Conservation (phyloP, 768 basidiomycete species). For the Dendrothele bispora region DNA sequence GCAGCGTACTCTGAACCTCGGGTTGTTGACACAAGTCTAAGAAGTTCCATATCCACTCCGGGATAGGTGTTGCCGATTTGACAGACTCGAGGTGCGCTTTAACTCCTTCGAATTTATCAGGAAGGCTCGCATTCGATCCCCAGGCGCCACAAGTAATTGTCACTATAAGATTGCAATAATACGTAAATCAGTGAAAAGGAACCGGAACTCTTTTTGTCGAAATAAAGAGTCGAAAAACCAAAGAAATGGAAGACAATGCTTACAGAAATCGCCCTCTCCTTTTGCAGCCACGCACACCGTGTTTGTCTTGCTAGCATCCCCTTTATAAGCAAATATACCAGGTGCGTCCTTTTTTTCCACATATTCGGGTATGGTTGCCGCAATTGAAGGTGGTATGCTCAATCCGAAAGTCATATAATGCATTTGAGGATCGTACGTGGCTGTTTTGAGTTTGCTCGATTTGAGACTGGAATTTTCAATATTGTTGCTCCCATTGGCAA, state of each 20-base stretch:
- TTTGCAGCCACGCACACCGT: not conserved
- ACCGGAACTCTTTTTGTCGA: no score
- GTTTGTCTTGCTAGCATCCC: slow-evolving; percentile 7
- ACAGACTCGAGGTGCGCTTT: slow-evolving; percentile 1
- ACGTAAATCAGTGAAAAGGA: no score
- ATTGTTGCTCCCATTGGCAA: not conserved
- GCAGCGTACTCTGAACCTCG: not conserved
- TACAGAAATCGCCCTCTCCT: slow-evolving; percentile 3
- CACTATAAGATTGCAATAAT: not conserved
- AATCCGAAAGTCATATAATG: slow-evolving; percentile 14
- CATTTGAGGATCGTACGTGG: slow-evolving; percentile 19
- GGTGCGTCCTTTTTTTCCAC: slow-evolving; percentile 7
- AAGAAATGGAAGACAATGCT: not conserved
- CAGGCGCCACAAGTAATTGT: slow-evolving; percentile 12
- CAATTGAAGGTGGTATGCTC: slow-evolving; percentile 9
- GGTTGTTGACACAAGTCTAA: slow-evolving; percentile 15
- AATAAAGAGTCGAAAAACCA: no score
- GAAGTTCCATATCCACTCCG: slow-evolving; percentile 12
- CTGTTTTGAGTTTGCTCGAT: slow-evolving; percentile 6
- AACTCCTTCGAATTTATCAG: slow-evolving; percentile 8
- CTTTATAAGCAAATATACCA: slow-evolving; percentile 1
- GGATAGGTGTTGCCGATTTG: slow-evolving; percentile 8
- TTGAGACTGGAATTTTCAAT: not conserved
- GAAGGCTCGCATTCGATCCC: slow-evolving; percentile 6
- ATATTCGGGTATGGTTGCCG: slow-evolving; percentile 8